Evolutionary conservation across 805 yeast species (phyloP).

Genomic region (Barnettozyma californica): DNA sequence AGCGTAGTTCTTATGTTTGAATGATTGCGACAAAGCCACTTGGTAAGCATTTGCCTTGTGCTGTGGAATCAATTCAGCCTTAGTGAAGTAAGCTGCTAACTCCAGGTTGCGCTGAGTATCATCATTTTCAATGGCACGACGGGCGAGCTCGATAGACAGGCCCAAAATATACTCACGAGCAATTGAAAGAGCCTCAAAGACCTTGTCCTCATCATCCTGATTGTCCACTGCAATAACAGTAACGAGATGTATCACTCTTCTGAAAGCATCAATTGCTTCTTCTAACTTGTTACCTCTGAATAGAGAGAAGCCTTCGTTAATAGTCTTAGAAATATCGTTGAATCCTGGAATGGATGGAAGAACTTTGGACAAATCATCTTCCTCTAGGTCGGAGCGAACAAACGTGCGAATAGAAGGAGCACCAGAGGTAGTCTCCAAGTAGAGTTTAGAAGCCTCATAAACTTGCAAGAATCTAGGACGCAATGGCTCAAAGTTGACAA

Average conservation of each 20-base stretch:
- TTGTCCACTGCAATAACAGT: conserved; percentile 65
- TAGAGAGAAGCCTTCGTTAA: conserved; percentile 69
- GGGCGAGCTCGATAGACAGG: conserved; percentile 80
- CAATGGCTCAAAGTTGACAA: conserved; percentile 81
- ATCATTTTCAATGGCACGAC: conserved; percentile 72
- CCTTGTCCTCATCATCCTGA: conserved; percentile 72
- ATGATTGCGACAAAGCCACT: conserved; percentile 92
- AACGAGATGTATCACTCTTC: conserved; percentile 71
- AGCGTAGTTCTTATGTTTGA: conserved; percentile 81
- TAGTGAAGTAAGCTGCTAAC: conserved; percentile 93
- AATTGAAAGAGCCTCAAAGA: conserved; percentile 60
- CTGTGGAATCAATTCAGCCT: conserved; percentile 70
- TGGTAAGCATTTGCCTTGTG: conserved; percentile 86
- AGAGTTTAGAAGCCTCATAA: conserved; percentile 73
- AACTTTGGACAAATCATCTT: conserved; percentile 40
- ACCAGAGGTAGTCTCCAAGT: conserved; percentile 64
- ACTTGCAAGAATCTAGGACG: conserved; percentile 78
- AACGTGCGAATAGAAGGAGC: conserved; percentile 65
- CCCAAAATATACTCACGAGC: conserved; percentile 92
- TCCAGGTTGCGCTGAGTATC: conserved; percentile 84
- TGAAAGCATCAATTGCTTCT: conserved; percentile 74
- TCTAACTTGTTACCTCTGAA: conserved; percentile 82
- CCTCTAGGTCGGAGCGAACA: conserved; percentile 59
- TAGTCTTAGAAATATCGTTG: conserved; percentile 53
- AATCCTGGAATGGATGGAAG: conserved; percentile 74